Base-by-base conservation (phyloP, 2,329 filamentous ascomycete species). In the Pseudopyrenochaeta lycopersici region DNA sequence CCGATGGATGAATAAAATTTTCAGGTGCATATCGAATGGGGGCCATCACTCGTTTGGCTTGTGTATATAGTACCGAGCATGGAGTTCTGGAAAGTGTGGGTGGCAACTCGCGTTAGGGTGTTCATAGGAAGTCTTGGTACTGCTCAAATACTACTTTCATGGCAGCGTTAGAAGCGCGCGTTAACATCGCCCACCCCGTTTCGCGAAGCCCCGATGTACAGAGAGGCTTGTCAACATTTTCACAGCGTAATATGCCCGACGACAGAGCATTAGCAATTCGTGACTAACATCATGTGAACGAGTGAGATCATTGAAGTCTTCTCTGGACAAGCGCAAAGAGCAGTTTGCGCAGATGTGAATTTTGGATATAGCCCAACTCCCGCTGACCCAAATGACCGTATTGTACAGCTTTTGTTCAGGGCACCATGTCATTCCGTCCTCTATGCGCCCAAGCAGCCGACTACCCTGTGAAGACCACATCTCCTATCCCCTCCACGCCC, bases 361-460 rank as follows among this genome's bases (percentile, higher is more conserved):
- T 66, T 64, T 70, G 66, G 62, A 70, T 70, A 69, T 69, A 68
- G 60, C 71, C 63, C 68, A 73, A 74, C 71, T 72, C 71, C 71
- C 63, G 69, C 68, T 69, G 61, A 55, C 65, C 66, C 53, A 66
- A 27, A 65, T 68, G 62, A 56, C 59, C 57, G 46, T 74, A 66
- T 62, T 66, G 54, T 73, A 74, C 70, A 74, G 63, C 64, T 59
- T 65, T 60, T 62, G 23, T 57, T 49, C 49, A 54, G 49, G 52
- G 42, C 36, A 21, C 20, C 45, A 56, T 58, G 46, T 21, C 31
- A 45, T 40, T 27, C 23, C 23, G 9, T 52, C 46, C 40, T 15
- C 46, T 41, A 51, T 38, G 23, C 40, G 23, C 23, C 23, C 23
- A 27, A 27, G 23, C 23, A 31, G 18, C 45, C 23, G 23, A 39